These are phyloP conservation scores for Phytomonas serpens DNA, from an alignment of 208 protist species.

Conservation along the genomic window DNA sequence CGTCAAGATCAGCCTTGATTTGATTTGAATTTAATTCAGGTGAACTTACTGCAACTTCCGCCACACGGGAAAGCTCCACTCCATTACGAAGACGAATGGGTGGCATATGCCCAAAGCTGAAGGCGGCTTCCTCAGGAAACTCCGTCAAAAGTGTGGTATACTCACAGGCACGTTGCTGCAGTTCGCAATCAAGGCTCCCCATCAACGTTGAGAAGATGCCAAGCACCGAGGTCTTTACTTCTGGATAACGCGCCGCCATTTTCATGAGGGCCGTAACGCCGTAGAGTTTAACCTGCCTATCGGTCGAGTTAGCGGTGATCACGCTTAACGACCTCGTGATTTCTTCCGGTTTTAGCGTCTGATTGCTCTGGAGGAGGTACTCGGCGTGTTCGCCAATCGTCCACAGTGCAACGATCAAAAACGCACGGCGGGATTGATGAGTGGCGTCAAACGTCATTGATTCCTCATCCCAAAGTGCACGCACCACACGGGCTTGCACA, in stretches of 20 bases:
- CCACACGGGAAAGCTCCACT: slow-evolving; percentile 10
- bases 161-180: slow-evolving; percentile 93
- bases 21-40: slow-evolving; percentile 38
- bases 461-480: slow-evolving; percentile 86
- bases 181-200: slow-evolving; percentile 84
- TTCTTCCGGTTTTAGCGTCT: slow-evolving; percentile 23
- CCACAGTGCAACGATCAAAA: slow-evolving; percentile 92
- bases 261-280: slow-evolving; percentile 94
- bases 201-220: slow-evolving; percentile 50
- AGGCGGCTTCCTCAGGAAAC: slow-evolving; percentile 62
- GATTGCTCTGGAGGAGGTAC: slow-evolving; percentile 41
- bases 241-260: slow-evolving; percentile 77
- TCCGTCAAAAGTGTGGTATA: slow-evolving; percentile 77
- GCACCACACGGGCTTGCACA: slow-evolving; percentile 82
- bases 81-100: slow-evolving; percentile 23
- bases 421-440: slow-evolving; percentile 74
- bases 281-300: slow-evolving; percentile 83
- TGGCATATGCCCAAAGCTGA: slow-evolving; percentile 78
- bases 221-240: slow-evolving; percentile 28
- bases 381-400: slow-evolving; percentile 96
- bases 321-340: slow-evolving; percentile 52
- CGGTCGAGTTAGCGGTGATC: slow-evolving; percentile 69
- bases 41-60: slow-evolving; percentile 51
- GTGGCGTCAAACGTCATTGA: slow-evolving; percentile 66
- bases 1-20: slow-evolving; percentile 48